Base-by-base conservation (phyloP, 1,139 yeast genomes). In the Sporopachydermia cereana region DNA sequence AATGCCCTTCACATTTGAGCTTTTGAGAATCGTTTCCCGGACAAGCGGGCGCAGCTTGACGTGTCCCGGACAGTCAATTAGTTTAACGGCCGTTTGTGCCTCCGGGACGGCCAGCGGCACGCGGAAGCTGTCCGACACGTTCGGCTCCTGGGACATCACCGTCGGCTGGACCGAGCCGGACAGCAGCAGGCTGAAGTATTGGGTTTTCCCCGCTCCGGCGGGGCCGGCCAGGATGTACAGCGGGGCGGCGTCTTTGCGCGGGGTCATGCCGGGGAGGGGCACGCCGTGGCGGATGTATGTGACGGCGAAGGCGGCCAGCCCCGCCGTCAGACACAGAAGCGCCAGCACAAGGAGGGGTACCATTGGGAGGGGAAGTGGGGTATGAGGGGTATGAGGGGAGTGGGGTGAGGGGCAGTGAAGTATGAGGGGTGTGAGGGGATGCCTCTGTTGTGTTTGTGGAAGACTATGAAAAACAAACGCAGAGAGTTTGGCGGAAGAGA, bases 41-140 rank as follows among this genome's bases (percentile, higher is more conserved):
- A 69, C 57, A 44, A 73, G 64, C 43, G 72, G 72, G 49, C 74
- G 75, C 53, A 88, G 74, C 59, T 86, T 88, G 47, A 75, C 66
- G 61, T 84, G 91, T 4, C 96, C 96, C 2, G 97, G 97, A 53
- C 79, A 79, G 57, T 89, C 97, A 44, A 82, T 71, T 42, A 88
- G 59, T 70, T 61, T 65, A 71, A 45, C 57, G 44, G 42, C 57
- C 45, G 46, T 54, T 45, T 44, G 58, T 44, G 34, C 51, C 43
- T 24, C 62, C 48, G 42, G 57, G 5, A 16, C 7, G 48, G 51
- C 58, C 16, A 63, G 58, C 5, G 74, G 74, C 22, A 72, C 51
- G 44, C 57, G 50, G 46, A 66, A 59, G 16, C 56, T 53, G 7
- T 58, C 63, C 17, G 59, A 60, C 36, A 55, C 47, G 53, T 67